Evolutionary conservation across 2,329 filamentous ascomycete species (phyloP).

Genomic region (Penicillium capsulatum): DNA sequence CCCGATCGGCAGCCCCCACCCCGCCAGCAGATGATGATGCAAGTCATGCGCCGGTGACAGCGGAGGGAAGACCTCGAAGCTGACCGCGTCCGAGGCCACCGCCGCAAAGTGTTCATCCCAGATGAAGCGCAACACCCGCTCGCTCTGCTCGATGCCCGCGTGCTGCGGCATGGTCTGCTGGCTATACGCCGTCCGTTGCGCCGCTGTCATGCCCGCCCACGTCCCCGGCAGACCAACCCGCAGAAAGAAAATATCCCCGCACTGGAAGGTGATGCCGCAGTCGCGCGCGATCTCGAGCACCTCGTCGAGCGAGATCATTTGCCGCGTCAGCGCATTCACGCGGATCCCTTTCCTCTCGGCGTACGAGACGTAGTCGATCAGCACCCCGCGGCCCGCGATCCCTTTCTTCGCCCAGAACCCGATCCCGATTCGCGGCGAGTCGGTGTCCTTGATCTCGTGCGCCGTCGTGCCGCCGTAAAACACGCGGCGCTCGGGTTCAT

Average conservation of each 20-base stretch:
- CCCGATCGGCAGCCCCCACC: constrained; percentile 39
- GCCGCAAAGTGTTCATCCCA: constrained; percentile 59
- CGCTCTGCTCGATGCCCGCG: constrained; percentile 38
- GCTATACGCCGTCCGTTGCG: constrained; percentile 29
- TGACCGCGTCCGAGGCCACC: constrained; percentile 57
- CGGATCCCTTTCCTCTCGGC: constrained; percentile 31
- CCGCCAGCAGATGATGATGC: constrained; percentile 36
- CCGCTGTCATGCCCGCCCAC: constrained; percentile 31
- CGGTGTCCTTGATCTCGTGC: constrained; percentile 32
- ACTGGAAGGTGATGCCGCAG: constrained; percentile 34
- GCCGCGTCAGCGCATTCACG: constrained; percentile 31
- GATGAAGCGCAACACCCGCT: constrained; percentile 51
- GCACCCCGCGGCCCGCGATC: constrained; percentile 40
- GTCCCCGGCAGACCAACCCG: constrained; percentile 35
- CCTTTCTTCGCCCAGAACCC: constrained; percentile 38
- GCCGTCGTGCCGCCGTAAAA: constrained; percentile 38
- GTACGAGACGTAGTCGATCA: constrained; percentile 39
- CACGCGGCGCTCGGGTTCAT: constrained; percentile 27
- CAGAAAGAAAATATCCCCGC: constrained; percentile 40
- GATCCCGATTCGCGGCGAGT: constrained; percentile 34
- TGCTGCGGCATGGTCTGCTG: constrained; percentile 31
- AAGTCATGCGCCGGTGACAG: constrained; percentile 33
- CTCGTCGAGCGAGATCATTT: constrained; percentile 35
- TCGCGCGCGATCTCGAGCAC: constrained; percentile 34
- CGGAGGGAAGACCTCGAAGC: constrained; percentile 51